Evolutionary conservation across 1,284 basidiomycete species (phyloP).

Genomic region (Cryptococcus sp.): DNA sequence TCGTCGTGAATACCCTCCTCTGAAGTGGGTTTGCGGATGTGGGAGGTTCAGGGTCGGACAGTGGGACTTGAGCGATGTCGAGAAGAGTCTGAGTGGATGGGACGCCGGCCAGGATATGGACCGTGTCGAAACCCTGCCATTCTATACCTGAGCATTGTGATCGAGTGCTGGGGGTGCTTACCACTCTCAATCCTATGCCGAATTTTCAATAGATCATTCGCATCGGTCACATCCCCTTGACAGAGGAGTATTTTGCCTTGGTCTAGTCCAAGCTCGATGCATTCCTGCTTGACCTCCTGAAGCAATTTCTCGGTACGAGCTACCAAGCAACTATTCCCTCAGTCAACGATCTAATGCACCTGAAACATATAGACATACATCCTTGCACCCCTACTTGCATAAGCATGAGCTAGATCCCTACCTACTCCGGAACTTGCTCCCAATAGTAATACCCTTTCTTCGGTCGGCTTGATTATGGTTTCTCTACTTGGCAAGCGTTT

Average conservation of each 20-base stretch:
- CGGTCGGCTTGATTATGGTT: slow-evolving; percentile 38
- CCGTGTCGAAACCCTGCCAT: slow-evolving; percentile 77
- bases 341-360: not conserved
- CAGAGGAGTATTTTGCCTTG: slow-evolving; percentile 46
- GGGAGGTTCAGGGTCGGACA: slow-evolving; percentile 6
- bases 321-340: slow-evolving; percentile 57
- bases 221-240: slow-evolving; percentile 62
- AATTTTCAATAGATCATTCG: slow-evolving; percentile 64
- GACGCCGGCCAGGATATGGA: slow-evolving; percentile 79
- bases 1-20: not conserved
- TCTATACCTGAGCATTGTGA: slow-evolving; percentile 48
- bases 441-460: slow-evolving; percentile 71
- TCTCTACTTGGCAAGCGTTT: slow-evolving; percentile 31
- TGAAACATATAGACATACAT: slow-evolving; percentile 44
- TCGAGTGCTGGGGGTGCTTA: slow-evolving; percentile 46
- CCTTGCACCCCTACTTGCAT: slow-evolving; percentile 67
- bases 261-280: slow-evolving; percentile 39
- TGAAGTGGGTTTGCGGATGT: not conserved
- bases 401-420: slow-evolving; percentile 63
- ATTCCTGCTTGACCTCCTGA: slow-evolving; percentile 61
- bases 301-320: slow-evolving; percentile 62
- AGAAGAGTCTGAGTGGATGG: slow-evolving; percentile 75
- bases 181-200: slow-evolving; percentile 58
- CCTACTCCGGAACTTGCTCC: slow-evolving; percentile 84
- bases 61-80: slow-evolving; percentile 59